A percentile compares a stretch with the other conserved stretches of the same genome.
Conservation (phyloP, 768 basidiomycete genomes). For the Leccinellum rugosiceps region DNA sequence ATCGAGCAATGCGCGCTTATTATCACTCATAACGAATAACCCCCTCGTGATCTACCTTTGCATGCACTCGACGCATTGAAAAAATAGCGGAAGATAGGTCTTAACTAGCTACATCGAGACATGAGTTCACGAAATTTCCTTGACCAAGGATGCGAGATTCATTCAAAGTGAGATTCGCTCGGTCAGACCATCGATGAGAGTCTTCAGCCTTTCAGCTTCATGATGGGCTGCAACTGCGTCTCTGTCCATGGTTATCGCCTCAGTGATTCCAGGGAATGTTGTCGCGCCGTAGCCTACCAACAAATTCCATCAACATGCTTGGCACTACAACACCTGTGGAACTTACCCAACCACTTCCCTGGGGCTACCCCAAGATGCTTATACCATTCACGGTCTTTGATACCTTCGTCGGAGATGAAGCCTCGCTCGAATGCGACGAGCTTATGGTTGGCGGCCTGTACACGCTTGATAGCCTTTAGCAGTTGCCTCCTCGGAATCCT, state of each 20-base stretch:
- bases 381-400: slow-evolving; percentile 86
- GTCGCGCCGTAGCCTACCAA: slow-evolving; percentile 78
- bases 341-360: slow-evolving; percentile 78
- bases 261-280: slow-evolving; percentile 77
- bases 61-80: no score
- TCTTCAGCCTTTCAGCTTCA: slow-evolving; percentile 60
- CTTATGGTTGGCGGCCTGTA: slow-evolving; percentile 63
- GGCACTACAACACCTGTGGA: neutral
- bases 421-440: slow-evolving; percentile 72
- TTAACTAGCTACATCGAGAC: neutral
- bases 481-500: slow-evolving; percentile 35
- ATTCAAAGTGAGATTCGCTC: slow-evolving; percentile 25
- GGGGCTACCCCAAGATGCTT: slow-evolving; percentile 88
- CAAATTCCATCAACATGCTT: slow-evolving; percentile 1
- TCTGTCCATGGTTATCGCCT: slow-evolving; percentile 70
- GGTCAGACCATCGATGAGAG: slow-evolving; percentile 50
- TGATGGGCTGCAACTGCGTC: slow-evolving; percentile 57
- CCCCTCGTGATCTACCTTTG: no score
- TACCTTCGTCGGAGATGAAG: slow-evolving; percentile 77
- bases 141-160: neutral
- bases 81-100: no score
- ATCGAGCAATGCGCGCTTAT: no score
- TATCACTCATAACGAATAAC: no score
- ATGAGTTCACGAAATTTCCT: neutral
- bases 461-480: slow-evolving; percentile 55